phyloP scores from a whole-genome alignment of 1,284 basidiomycete species.

The Rhodotorula sp. region DNA sequence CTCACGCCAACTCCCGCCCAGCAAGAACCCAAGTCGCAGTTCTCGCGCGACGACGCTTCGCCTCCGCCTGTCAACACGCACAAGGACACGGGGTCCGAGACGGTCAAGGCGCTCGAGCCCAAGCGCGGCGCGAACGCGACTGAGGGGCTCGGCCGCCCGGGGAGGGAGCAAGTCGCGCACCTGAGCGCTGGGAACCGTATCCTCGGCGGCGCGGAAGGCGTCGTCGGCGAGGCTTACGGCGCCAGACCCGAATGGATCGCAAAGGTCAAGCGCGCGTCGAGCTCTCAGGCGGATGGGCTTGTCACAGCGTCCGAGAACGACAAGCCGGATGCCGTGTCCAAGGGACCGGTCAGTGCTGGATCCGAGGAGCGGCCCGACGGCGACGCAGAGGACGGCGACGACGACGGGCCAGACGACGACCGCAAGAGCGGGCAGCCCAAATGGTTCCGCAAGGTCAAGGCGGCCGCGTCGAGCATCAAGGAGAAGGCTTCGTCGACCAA shows the following conservation, averaged over 20 bases:
- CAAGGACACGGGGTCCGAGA: constrained; percentile 9
- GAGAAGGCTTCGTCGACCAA: constrained; percentile 19
- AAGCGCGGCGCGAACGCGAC: not conserved
- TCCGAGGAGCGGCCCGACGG: not conserved
- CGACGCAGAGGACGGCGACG: not conserved
- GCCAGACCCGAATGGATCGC: constrained; percentile 31
- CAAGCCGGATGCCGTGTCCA: too few species aligned
- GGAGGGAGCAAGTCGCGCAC: constrained; percentile 13
- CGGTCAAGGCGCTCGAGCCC: constrained; percentile 12
- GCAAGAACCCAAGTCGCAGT: not conserved
- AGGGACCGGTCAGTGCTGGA: too few species aligned
- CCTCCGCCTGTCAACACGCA: not conserved
- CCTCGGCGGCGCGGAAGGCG: constrained; percentile 19
- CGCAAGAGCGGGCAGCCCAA: constrained; percentile 12
- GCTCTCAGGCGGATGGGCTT: not conserved
- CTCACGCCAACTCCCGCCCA: not conserved
- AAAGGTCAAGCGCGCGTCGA: not conserved
- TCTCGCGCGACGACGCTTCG: constrained; percentile 1
- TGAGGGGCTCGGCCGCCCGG: not conserved
- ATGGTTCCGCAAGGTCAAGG: constrained; percentile 15
- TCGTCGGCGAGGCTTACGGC: constrained; percentile 28
- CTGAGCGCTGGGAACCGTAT: not conserved
- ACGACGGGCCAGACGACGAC: not conserved
- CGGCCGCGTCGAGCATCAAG: constrained; percentile 13
- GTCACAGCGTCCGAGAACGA: too few species aligned